phyloP scores from a whole-genome alignment of 2,329 filamentous ascomycete genomes.

The Cyanodermella asteris region DNA sequence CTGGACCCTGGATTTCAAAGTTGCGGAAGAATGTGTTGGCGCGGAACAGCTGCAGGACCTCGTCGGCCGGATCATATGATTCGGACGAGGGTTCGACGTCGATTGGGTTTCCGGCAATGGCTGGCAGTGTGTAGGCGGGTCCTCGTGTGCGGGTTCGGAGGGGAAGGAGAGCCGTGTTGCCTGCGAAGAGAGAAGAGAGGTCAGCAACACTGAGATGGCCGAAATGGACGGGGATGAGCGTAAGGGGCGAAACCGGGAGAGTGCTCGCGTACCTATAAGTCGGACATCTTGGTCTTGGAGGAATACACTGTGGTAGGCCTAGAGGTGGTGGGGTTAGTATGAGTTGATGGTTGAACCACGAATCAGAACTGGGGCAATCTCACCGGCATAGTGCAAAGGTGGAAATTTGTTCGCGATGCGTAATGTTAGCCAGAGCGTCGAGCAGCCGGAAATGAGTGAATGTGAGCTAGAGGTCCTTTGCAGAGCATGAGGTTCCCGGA shows the following conservation, averaged over 20 bases:
- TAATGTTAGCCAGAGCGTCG: no score
- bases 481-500: no score
- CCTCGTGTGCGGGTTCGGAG: conserved; percentile 87
- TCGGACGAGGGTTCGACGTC: conserved; percentile 61
- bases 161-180: conserved; percentile 87
- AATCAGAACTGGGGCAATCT: not conserved
- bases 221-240: not conserved
- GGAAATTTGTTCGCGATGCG: no score
- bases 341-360: not conserved
- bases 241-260: conserved; percentile 1
- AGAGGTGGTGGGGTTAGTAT: not conserved
- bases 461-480: no score
- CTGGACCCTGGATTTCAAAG: conserved; percentile 94
- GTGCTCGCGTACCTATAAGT: conserved; percentile 30
- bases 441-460: no score
- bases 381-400: conserved; percentile 3
- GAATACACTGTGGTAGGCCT: conserved; percentile 98
- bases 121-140: conserved; percentile 68
- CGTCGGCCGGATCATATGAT: conserved; percentile 90
- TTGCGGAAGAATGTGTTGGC: conserved; percentile 98
- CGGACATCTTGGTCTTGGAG: conserved; percentile 52
- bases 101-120: conserved; percentile 34
- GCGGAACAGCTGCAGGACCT: conserved; percentile 78
- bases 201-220: conserved; percentile 2
- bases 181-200: conserved; percentile 22